A percentile compares a stretch with the other conserved stretches of the same genome.
Evolutionary conservation across 352 stramenopile genomes (phyloP).

Genomic region (Phytophthora brassicae): DNA sequence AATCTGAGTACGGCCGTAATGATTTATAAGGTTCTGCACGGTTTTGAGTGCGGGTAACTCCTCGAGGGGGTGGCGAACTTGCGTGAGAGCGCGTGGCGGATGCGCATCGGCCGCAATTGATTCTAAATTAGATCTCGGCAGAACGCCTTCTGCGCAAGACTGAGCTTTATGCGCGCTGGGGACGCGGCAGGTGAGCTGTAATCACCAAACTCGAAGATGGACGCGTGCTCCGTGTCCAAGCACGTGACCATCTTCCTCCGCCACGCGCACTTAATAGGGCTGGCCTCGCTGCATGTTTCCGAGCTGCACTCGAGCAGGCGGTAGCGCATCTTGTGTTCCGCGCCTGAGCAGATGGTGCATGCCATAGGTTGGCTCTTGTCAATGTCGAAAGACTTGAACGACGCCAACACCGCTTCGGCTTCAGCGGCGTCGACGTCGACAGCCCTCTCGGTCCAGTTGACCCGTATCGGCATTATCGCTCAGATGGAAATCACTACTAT

Average conservation of each 20-base stretch:
- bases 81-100: no score
- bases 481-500: no score
- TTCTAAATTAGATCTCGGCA: no score
- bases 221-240: no score
- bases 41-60: no score
- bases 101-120: no score
- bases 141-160: no score
- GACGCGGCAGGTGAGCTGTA: not conserved
- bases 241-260: not conserved
- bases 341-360: not conserved
- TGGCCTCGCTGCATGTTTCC: not conserved
- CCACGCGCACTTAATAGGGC: not conserved
- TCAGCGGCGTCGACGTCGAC: not conserved
- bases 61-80: no score
- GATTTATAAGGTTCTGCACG: no score
- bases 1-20: no score
- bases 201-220: not conserved
- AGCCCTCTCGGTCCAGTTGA: not conserved
- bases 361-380: no score
- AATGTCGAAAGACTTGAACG: not conserved
- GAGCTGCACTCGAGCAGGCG: not conserved
- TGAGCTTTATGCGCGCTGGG: not conserved
- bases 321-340: not conserved
- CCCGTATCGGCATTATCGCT: not conserved
- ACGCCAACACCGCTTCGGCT: not conserved